Conservation (phyloP, 108 stramenopile genomes). For the Cyclotella kingstonii region DNA sequence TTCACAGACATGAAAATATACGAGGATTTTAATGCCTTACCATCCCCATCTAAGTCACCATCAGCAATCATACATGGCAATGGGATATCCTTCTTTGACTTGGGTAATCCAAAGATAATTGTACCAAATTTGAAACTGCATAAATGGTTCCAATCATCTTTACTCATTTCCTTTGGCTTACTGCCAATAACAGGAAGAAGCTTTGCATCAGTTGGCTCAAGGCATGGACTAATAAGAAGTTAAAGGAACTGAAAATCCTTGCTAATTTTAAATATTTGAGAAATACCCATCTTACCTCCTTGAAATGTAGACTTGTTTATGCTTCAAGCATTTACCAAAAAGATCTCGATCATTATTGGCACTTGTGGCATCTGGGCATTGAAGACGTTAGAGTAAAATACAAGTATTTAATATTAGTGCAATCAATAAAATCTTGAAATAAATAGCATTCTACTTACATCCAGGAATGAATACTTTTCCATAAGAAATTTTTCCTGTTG, state of each 20-base stretch:
- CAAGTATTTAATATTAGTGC: neutral
- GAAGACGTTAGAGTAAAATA: neutral
- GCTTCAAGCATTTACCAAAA: neutral
- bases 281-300: constrained; percentile 1
- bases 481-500: constrained; percentile 23
- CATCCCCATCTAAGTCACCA: constrained; percentile 43
- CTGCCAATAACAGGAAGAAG: constrained; percentile 19
- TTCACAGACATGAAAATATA: neutral
- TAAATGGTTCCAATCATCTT: constrained; percentile 18
- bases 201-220: constrained; percentile 35
- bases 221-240: constrained; percentile 26
- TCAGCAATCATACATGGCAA: constrained; percentile 20
- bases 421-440: neutral
- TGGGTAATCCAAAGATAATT: constrained; percentile 32
- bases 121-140: constrained; percentile 37
- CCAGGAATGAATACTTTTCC: constrained; percentile 26
- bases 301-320: constrained; percentile 2
- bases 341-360: neutral
- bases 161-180: constrained; percentile 30
- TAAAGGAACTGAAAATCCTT: constrained; percentile 18
- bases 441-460: constrained; percentile 4
- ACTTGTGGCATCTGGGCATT: neutral
- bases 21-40: neutral
- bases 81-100: constrained; percentile 3
- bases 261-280: neutral